Evolutionary conservation across 495 filamentous ascomycete genomes (phyloP).

Genomic region (Cercophora scortea): DNA sequence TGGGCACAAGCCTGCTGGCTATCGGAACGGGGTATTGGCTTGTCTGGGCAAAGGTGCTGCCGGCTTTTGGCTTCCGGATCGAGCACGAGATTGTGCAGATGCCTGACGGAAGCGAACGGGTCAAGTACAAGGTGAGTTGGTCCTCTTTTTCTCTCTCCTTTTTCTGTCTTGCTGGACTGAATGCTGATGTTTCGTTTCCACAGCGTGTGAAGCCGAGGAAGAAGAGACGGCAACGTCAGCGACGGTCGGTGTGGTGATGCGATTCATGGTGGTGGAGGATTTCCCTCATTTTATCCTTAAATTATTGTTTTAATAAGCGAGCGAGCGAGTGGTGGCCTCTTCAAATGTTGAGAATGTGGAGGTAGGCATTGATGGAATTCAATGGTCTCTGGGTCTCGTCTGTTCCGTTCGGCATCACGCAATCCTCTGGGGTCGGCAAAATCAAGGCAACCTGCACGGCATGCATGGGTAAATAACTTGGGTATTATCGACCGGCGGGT

Average conservation of each 20-base stretch:
- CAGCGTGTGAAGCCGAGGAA: constrained; percentile 24
- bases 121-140: constrained; percentile 26
- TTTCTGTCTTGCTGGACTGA: background rate
- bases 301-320: too few species aligned
- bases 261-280: too few species aligned
- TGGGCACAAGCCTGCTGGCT: constrained; percentile 35
- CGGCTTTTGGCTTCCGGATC: constrained; percentile 31
- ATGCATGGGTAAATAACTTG: too few species aligned
- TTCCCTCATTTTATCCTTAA: too few species aligned
- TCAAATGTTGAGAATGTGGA: too few species aligned
- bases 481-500: too few species aligned
- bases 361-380: too few species aligned
- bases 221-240: constrained; percentile 8
- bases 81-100: constrained; percentile 32
- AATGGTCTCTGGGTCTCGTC: too few species aligned
- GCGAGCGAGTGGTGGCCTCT: too few species aligned
- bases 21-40: constrained; percentile 38
- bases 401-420: too few species aligned
- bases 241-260: constrained; percentile 16
- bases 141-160: background rate
- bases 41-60: constrained; percentile 36
- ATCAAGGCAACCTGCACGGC: too few species aligned
- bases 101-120: constrained; percentile 32
- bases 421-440: too few species aligned
- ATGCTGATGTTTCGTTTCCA: background rate